Evolutionary conservation across 139 green algal species (phyloP), one percentile per base, ranked within the genome.

Genomic region (Chlamydomonas sphaeroides): DNA sequence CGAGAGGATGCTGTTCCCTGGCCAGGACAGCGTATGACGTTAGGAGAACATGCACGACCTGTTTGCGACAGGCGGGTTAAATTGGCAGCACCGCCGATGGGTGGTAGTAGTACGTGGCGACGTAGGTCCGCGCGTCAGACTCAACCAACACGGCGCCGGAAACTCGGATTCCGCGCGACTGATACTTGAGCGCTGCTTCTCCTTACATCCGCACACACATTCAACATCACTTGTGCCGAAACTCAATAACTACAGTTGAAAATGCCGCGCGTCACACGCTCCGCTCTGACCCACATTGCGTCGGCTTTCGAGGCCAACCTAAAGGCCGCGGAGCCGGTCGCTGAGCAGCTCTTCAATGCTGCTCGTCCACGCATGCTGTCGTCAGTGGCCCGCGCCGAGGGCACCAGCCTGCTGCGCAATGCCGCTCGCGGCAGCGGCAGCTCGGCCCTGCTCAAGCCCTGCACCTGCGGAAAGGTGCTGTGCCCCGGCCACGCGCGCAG

Each of bases 381-480:
- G 15, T 66, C 70, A 25, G 8, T 66, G 49, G 49, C 70, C 0
- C 51, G 70, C 70, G 78, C 41, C 23, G 65, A 45, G 59, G 79
- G 33, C n/a, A 48, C 25, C 21, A 71, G 68, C 42, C 49, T 67
- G 25, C n/a, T 39, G 25, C 62, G 76, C 42, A 79, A n/a, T 21
- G n/a, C 62, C n/a, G 68, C 63, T n/a, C n/a, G 75, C 62, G 17
- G 36, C 30, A 53, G 38, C 35, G 53, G n/a, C 18, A 25, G 15
- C 36, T 56, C 20, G 2, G 38, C 32, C 26, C 23, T 33, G 35
- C 62, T 66, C 21, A 26, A 78, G 65, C 71, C 66, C 26, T 89
- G 85, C 85, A 68, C 26, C 66, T 89, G 85, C 59, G 79, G 85
- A 39, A 77, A 78, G 41, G 23, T 85, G n/a, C 28, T 80, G 18